Conservation (phyloP, 306 rosid genomes). For the Citrullus colocynthis region DNA sequence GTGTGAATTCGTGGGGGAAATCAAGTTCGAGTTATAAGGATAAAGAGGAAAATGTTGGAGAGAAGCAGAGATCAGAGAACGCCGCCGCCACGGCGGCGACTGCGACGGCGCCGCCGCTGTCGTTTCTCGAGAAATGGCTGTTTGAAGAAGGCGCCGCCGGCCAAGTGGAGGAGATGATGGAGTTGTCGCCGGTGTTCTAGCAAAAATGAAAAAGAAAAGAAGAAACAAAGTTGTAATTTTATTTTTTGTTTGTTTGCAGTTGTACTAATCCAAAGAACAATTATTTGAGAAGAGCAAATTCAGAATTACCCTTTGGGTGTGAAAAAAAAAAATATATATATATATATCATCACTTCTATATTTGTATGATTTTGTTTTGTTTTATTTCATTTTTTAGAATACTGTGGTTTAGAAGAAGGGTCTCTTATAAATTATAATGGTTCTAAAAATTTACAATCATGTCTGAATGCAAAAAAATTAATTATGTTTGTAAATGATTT, state of each 20-base stretch:
- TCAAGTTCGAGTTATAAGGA: not conserved
- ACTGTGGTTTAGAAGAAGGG: too few relatives aligned
- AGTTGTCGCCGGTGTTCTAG: slow-evolving; percentile 65
- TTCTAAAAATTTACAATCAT: too few relatives aligned
- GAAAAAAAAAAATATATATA: not conserved
- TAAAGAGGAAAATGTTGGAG: slow-evolving; percentile 21
- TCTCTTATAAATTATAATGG: too few relatives aligned
- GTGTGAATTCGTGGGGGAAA: slow-evolving; percentile 33
- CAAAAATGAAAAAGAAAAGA: not conserved
- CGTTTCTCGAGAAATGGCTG: slow-evolving; percentile 90
- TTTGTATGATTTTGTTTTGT: too few relatives aligned
- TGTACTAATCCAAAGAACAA: slow-evolving; percentile 3
- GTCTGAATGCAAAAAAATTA: too few relatives aligned
- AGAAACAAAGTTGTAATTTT: not conserved
- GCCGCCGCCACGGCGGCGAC: slow-evolving; percentile 3
- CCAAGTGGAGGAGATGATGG: slow-evolving; percentile 84
- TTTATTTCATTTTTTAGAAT: too few relatives aligned
- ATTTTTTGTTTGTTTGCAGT: not conserved
- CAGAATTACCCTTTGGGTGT: not conserved
- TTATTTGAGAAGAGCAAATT: not conserved
- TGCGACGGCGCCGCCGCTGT: slow-evolving; percentile 41
- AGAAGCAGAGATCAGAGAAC: not conserved
- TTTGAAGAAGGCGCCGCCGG: slow-evolving; percentile 42
- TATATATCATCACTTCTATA: too few relatives aligned
- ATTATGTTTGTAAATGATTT: too few relatives aligned